phyloP scores from a whole-genome alignment of 192 early-diverging fungal genomes.

The Polychytrium aggregatum region DNA sequence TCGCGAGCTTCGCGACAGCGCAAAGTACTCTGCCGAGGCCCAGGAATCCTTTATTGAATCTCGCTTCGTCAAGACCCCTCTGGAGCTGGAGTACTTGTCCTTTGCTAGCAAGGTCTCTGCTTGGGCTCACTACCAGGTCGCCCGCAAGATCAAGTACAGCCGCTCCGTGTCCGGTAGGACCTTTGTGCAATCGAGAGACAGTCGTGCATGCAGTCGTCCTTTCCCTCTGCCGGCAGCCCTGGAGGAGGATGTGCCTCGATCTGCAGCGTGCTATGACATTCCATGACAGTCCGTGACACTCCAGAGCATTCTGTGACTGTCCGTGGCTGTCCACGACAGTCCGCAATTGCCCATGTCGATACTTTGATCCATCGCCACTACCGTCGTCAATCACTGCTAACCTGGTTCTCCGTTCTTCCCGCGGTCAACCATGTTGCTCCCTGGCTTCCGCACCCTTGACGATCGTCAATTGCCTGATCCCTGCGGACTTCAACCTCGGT shows the following conservation, averaged over 20 bases:
- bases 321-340: too few species aligned
- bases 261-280: too few species aligned
- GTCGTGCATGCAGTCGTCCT: too few species aligned
- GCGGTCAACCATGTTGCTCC: too few species aligned
- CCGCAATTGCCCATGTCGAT: constrained; percentile 5
- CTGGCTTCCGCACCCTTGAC: too few species aligned
- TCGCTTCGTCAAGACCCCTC: constrained; percentile 66
- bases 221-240: too few species aligned
- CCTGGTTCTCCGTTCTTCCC: constrained; percentile 23
- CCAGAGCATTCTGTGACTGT: too few species aligned
- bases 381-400: not conserved
- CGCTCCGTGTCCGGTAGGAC: constrained; percentile 33
- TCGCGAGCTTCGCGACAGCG: not conserved
- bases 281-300: too few species aligned
- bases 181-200: too few species aligned
- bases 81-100: constrained; percentile 61
- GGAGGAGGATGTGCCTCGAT: too few species aligned
- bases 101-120: constrained; percentile 39
- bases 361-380: not conserved
- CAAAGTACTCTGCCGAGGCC: constrained; percentile 27
- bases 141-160: constrained; percentile 44
- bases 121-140: constrained; percentile 21
- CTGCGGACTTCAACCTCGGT: too few species aligned
- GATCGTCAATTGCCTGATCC: too few species aligned
- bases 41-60: constrained; percentile 56